Conservation (phyloP, 2,329 filamentous ascomycete species). For the Hymenoscyphus occultus region DNA sequence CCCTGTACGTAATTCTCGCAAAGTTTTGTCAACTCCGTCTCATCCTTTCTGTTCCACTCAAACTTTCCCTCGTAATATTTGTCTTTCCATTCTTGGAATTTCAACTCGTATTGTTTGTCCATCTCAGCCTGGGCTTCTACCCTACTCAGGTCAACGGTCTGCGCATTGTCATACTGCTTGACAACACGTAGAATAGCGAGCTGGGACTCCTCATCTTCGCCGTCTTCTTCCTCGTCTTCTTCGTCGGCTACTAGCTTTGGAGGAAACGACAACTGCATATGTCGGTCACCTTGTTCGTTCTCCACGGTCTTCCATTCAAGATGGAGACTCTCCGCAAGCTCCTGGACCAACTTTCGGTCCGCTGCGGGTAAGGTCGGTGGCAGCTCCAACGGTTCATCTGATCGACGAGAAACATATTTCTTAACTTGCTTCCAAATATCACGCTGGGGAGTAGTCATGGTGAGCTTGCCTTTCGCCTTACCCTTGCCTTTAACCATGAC, state of each 20-base stretch:
- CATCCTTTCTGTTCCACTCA: conserved; percentile 78
- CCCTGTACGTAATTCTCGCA: conserved; percentile 97
- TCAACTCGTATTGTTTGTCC: conserved; percentile 82
- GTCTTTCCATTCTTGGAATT: conserved; percentile 91
- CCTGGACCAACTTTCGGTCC: conserved; percentile 91
- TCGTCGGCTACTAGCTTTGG: conserved; percentile 47
- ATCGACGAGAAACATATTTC: conserved; percentile 72
- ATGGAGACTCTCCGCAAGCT: conserved; percentile 69
- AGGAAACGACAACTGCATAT: conserved; percentile 60
- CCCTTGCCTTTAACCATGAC: conserved; percentile 58
- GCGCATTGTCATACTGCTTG: conserved; percentile 86
- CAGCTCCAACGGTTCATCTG: conserved; percentile 68
- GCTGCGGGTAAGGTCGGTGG: conserved; percentile 68
- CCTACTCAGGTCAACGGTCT: conserved; percentile 73
- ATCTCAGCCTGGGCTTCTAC: conserved; percentile 78
- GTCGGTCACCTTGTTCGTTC: conserved; percentile 62
- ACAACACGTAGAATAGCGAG: conserved; percentile 82
- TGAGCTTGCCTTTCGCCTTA: conserved; percentile 62
- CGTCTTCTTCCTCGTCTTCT: conserved; percentile 64
- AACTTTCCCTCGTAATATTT: conserved; percentile 91
- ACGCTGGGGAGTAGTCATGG: conserved; percentile 77
- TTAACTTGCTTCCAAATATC: conserved; percentile 80
- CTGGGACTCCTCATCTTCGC: conserved; percentile 79
- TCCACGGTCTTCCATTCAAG: conserved; percentile 63
- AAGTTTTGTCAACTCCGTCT: conserved; percentile 75